Base-by-base conservation (phyloP, 2,329 filamentous ascomycete genomes). In the Claviceps humidiphila region DNA sequence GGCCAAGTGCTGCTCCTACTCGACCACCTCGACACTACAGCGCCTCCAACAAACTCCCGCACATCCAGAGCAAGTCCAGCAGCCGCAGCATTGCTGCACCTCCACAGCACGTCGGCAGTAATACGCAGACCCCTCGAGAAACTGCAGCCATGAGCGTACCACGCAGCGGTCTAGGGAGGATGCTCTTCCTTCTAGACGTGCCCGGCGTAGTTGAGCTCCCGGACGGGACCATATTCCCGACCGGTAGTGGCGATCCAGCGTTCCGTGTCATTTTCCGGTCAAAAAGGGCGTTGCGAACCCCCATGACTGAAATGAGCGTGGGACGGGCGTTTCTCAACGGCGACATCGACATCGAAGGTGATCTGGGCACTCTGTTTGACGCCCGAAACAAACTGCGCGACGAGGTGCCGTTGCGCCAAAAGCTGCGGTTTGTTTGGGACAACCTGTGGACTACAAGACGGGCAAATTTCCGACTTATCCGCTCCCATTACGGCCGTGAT, bases 261-360 rank as follows among this genome's bases (percentile, higher is more conserved):
- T 51, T 46, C 34, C 41, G 49, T 4, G 41, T 51, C 34, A 30
- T 51, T 17, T 51, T 51, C n/a, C 49, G 34, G 13, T 39, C 49
- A 7, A n/a, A 51, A 11, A 40, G 17, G 41, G 41, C 49, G n/a
- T 8, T 51, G 41, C 20, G 17, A 26, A 30, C 37, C 6, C 49
- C 49, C 30, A 51, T 51, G 49, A 45, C 42, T 1, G 51, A 49
- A 20, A 39, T 52, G 13, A 39, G 22, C 3, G 38, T 52, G 13
- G 45, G 45, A 17, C 51, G 45, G 14, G 51, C 51, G 13, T 52
- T 52, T 30, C 34, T 52, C 26, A n/a, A 44, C 30, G 45, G 51
- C 3, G 45, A 52, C 17, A 52, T 52, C 30, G 51, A 52, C 45
- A 34, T 51, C 41, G 34, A 51, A 30, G 49, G 49, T 5, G 45